Evolutionary conservation across 306 rosid species (phyloP).

Genomic region (Quercus robur): DNA sequence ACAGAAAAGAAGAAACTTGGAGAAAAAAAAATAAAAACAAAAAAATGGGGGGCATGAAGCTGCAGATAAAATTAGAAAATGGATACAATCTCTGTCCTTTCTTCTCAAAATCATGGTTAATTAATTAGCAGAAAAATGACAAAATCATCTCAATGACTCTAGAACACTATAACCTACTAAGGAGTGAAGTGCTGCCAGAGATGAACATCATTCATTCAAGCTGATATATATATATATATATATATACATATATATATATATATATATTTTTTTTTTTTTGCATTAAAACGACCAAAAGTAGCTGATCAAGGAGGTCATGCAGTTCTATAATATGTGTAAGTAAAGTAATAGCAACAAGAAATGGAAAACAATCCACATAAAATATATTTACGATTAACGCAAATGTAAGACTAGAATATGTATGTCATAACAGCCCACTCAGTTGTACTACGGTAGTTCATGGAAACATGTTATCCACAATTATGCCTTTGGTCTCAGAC

Average conservation of each 20-base stretch:
- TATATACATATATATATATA: too few relatives aligned
- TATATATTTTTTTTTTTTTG: too few relatives aligned
- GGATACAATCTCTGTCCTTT: background rate
- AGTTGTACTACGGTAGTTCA: background rate
- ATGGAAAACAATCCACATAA: background rate
- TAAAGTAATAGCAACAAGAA: background rate
- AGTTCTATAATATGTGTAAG: background rate
- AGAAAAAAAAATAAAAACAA: too few relatives aligned
- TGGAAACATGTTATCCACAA: background rate
- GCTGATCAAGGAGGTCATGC: background rate
- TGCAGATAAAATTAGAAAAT: background rate
- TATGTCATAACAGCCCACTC: background rate
- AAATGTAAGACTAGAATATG: background rate
- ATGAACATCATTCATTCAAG: background rate
- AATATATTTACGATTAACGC: background rate
- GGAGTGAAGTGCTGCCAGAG: background rate
- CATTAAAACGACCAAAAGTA: background rate
- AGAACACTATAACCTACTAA: background rate
- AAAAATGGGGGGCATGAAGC: background rate
- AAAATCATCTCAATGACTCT: too few relatives aligned
- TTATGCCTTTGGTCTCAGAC: conserved; percentile 10
- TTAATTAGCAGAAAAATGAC: too few relatives aligned
- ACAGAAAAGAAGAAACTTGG: too few relatives aligned
- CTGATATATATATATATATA: background rate
- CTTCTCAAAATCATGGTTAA: too few relatives aligned